Percentiles rank a stretch among this genome's conserved stretches.
These are phyloP conservation scores for Limonium bicolor DNA, from an alignment of 148 eudicot genomes.

Conservation along the genomic window DNA sequence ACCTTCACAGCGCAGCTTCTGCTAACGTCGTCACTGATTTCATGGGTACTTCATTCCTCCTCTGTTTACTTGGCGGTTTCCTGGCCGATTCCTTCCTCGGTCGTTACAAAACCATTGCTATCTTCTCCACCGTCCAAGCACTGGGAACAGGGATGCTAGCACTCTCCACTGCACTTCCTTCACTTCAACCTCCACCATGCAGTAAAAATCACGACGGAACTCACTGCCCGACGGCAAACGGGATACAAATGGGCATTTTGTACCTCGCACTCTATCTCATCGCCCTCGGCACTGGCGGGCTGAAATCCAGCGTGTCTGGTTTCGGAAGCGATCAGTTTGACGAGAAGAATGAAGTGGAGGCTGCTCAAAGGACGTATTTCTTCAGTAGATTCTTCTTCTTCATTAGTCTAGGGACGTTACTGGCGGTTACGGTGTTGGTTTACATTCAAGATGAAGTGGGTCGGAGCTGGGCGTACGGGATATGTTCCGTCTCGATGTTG, in stretches of 20 bases:
- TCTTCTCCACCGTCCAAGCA: constrained; percentile 44
- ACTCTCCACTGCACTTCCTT: constrained; percentile 42
- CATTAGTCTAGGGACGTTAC: constrained; percentile 59
- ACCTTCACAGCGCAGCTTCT: constrained; percentile 60
- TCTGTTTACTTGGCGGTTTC: constrained; percentile 78
- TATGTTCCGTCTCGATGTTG: constrained; percentile 58
- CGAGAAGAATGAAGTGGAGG: constrained; percentile 58
- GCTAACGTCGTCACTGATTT: constrained; percentile 82
- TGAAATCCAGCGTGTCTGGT: constrained; percentile 65
- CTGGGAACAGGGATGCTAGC: constrained; percentile 65
- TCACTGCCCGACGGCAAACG: constrained; percentile 44
- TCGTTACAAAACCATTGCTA: constrained; percentile 58
- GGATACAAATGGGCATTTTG: constrained; percentile 28
- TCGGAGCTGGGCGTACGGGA: constrained; percentile 67
- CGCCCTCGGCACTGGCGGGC: constrained; percentile 60
- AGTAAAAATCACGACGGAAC: constrained; percentile 4
- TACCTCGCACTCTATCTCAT: constrained; percentile 36
- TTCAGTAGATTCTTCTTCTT: constrained; percentile 87
- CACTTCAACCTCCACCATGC: constrained; percentile 53
- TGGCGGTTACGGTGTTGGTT: constrained; percentile 76
- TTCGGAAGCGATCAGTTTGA: constrained; percentile 64
- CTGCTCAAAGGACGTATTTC: constrained; percentile 62
- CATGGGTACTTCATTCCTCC: constrained; percentile 74
- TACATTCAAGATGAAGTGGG: constrained; percentile 77
- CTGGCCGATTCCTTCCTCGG: constrained; percentile 82